These are phyloP conservation scores for Bonia amplexicaulis DNA, from an alignment of 176 grass and related monocot genomes.

Conservation along the genomic window DNA sequence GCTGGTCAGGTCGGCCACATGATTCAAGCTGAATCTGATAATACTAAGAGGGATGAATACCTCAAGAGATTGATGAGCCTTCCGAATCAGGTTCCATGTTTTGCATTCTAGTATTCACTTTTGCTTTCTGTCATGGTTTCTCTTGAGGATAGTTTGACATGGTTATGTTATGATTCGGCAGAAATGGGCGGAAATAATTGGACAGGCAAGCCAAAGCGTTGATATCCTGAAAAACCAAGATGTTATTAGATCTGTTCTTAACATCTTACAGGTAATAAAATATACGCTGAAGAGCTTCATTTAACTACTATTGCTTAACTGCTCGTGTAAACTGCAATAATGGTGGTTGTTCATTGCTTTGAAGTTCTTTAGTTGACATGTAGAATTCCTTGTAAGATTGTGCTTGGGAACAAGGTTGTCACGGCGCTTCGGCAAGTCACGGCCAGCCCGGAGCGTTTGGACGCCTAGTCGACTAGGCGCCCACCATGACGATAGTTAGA, in stretches of 20 bases:
- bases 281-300: neutral
- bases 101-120: slow-evolving; percentile 11
- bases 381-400: neutral
- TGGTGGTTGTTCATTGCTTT: neutral
- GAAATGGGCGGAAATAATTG: slow-evolving; percentile 99
- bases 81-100: slow-evolving; percentile 73
- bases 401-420: neutral
- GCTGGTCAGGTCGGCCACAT: slow-evolving; percentile 82
- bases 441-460: accelerated
- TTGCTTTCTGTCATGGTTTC: neutral
- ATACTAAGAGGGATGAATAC: slow-evolving; percentile 93
- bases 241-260: slow-evolving; percentile 97
- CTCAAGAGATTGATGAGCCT: slow-evolving; percentile 98
- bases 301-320: neutral
- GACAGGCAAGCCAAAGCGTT: slow-evolving; percentile 91
- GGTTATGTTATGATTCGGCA: slow-evolving; percentile 34
- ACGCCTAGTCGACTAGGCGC: too few relatives aligned
- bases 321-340: neutral
- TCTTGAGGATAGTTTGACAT: slow-evolving; percentile 17
- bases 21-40: slow-evolving; percentile 98
- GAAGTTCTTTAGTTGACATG: neutral
- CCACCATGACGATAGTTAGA: too few relatives aligned
- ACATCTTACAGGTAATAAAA: slow-evolving; percentile 87
- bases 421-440: too few relatives aligned
- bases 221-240: slow-evolving; percentile 96